Conservation (phyloP, 345 rosid species). For the Geranium rotundifolium region DNA sequence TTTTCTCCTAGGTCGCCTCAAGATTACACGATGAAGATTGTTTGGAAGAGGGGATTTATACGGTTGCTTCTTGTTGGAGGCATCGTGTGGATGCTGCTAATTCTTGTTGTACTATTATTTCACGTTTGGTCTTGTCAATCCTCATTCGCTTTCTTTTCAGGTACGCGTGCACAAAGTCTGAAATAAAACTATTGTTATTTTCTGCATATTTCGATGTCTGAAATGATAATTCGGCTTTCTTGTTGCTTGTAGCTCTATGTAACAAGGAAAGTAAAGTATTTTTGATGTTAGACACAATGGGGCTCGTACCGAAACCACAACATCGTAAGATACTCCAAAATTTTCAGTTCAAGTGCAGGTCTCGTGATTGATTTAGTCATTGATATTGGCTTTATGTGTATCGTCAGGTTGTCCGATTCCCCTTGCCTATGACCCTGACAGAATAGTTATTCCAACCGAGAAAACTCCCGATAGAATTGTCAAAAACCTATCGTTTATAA, state of each 20-base stretch:
- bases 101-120: conserved; percentile 52
- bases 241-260: conserved; percentile 51
- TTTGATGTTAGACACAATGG: conserved; percentile 52
- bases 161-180: conserved; percentile 16
- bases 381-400: conserved; percentile 7
- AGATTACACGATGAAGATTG: conserved; percentile 36
- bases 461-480: conserved; percentile 46
- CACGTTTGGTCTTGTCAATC: conserved; percentile 90
- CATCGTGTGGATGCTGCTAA: conserved; percentile 79
- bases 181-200: neutral
- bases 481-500: conserved; percentile 44
- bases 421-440: conserved; percentile 48
- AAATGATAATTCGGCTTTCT: conserved; percentile 3
- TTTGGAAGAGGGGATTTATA: conserved; percentile 71
- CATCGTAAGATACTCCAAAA: conserved; percentile 53
- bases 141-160: conserved; percentile 65
- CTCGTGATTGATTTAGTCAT: conserved; percentile 6
- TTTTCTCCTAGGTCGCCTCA: conserved; percentile 38
- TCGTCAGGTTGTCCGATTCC: conserved; percentile 76
- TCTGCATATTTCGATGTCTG: neutral
- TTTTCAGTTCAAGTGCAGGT: conserved; percentile 12
- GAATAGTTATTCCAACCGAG: conserved; percentile 49
- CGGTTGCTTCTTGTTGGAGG: conserved; percentile 70
- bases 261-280: conserved; percentile 77
- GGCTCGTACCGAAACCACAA: conserved; percentile 52